Evolutionary conservation across 352 stramenopile genomes (phyloP).

Genomic region (Hyaloperonospora arabidopsidis): DNA sequence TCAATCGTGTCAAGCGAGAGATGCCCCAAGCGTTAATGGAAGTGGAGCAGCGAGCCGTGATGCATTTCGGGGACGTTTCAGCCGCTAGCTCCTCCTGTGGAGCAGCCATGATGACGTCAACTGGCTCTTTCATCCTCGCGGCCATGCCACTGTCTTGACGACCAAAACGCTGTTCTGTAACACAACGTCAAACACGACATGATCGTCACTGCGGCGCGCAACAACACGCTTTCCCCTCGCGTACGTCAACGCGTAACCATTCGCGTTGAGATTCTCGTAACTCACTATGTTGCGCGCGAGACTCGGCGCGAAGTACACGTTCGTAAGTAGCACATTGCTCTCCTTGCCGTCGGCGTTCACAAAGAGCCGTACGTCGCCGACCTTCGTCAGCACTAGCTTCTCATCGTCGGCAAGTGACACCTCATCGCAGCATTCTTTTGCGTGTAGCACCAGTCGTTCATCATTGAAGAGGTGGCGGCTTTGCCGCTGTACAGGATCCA

Average conservation of each 20-base stretch:
- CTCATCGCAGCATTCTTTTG: too few species aligned
- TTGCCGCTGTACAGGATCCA: too few species aligned
- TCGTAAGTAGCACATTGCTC: not conserved
- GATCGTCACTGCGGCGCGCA: too few species aligned
- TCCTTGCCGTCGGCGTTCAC: not conserved
- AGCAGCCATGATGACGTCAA: not conserved
- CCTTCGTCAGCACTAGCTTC: too few species aligned
- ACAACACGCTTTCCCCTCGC: too few species aligned
- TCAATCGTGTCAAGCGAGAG: not conserved
- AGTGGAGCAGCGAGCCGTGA: not conserved
- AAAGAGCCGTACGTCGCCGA: not conserved
- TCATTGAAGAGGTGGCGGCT: too few species aligned
- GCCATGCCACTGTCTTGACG: not conserved
- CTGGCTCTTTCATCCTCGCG: not conserved
- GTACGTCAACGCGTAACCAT: not conserved
- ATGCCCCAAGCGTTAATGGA: not conserved
- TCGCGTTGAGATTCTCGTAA: not conserved
- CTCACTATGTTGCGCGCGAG: not conserved
- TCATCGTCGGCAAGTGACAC: too few species aligned
- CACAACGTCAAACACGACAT: not conserved
- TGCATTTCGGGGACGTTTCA: too few species aligned
- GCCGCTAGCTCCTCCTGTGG: too few species aligned
- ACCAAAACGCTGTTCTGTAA: not conserved
- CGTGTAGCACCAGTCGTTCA: too few species aligned
- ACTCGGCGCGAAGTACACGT: not conserved